Evolutionary conservation across 164 flowering plant species (phyloP), one percentile per base, ranked within the genome.

Genomic region (Stephania cephalantha): DNA sequence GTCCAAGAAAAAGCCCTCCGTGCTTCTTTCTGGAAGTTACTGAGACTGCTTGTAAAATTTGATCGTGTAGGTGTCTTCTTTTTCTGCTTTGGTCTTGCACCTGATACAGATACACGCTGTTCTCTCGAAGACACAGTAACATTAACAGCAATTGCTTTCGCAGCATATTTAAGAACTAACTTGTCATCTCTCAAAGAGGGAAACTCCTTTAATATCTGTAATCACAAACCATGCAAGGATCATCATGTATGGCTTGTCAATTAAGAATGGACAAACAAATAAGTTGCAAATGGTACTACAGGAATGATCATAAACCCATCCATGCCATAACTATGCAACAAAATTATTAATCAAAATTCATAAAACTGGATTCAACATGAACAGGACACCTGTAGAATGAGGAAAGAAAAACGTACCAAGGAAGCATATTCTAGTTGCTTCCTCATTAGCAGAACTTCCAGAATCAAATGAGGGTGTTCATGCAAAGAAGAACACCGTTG

Each of bases 1-100:
- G 91, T 78, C 99, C 99, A 95, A 74, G 99, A 96, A 78, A 96
- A 92, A 72, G 98, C 97, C 80, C 98, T 84, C 25, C 99, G 90
- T 71, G 99, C 97, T 83, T 95, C 99, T 81, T 88, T 96, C 73
- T 94, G 97, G 78, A 96, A 85, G 81, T 94, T 91, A 81, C 89
- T 92, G 70, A 96, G 83, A 82, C 98, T 92, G 81, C 83, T 89
- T 17, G 89, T 78, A 73, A 96, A 91, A 68, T 94, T 91, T 77
- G 92, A 86, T 83, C 83, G 84, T 22, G 86, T 77, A 68, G 95
- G 86, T 3, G 85, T 42, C 82, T 83, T 88, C 70, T 84, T 53
- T 84, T 90, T 96, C 73, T 84, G 97, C 80, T 87, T 92, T 67
- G 85, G 79, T 77, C 91, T 86, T 75, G 92, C 80, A 73, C 86